A percentile compares a stretch with the other conserved stretches of the same genome.
Conservation (phyloP, 2,329 filamentous ascomycete species). For the Chaetomiaceae sp. region DNA sequence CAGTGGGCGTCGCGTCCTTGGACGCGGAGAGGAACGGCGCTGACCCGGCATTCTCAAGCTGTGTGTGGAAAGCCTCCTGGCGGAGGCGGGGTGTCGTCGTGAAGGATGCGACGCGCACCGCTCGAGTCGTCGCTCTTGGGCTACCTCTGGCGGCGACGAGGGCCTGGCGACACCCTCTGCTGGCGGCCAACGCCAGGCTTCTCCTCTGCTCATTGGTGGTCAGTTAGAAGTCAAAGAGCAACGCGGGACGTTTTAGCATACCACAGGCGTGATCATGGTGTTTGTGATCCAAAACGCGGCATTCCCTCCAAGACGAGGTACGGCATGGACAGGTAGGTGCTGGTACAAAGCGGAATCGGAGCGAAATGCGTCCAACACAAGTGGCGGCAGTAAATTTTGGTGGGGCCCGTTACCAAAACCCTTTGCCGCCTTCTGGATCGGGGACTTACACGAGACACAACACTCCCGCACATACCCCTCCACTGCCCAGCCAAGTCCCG, state of each 20-base stretch:
- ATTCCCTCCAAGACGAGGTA: slow-evolving; percentile 4
- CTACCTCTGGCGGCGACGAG: slow-evolving; percentile 10
- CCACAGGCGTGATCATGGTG: slow-evolving; percentile 21
- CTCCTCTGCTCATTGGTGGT: slow-evolving; percentile 23
- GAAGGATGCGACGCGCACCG: slow-evolving; percentile 15
- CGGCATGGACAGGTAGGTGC: too few species aligned
- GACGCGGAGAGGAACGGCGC: slow-evolving; percentile 51
- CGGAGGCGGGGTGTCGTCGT: slow-evolving; percentile 24
- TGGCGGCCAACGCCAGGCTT: slow-evolving; percentile 26
- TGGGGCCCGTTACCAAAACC: not conserved
- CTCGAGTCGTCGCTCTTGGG: slow-evolving; percentile 8
- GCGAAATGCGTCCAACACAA: slow-evolving; percentile 12
- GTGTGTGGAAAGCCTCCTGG: slow-evolving; percentile 56
- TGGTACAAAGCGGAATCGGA: not conserved
- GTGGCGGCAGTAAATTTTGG: slow-evolving; percentile 16
- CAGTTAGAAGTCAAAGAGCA: too few species aligned
- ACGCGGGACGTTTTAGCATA: slow-evolving; percentile 9
- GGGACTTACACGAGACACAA: not conserved
- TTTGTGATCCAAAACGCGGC: slow-evolving; percentile 9
- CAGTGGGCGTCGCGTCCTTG: slow-evolving; percentile 29
- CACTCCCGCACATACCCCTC: too few species aligned
- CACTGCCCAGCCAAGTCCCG: too few species aligned
- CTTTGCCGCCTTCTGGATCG: slow-evolving; percentile 3
- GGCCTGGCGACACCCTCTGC: slow-evolving; percentile 20
- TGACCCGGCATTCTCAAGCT: slow-evolving; percentile 48